Evolutionary conservation across 202 grass and related monocot genomes (phyloP).

Genomic region (Brachypodium distachyon): DNA sequence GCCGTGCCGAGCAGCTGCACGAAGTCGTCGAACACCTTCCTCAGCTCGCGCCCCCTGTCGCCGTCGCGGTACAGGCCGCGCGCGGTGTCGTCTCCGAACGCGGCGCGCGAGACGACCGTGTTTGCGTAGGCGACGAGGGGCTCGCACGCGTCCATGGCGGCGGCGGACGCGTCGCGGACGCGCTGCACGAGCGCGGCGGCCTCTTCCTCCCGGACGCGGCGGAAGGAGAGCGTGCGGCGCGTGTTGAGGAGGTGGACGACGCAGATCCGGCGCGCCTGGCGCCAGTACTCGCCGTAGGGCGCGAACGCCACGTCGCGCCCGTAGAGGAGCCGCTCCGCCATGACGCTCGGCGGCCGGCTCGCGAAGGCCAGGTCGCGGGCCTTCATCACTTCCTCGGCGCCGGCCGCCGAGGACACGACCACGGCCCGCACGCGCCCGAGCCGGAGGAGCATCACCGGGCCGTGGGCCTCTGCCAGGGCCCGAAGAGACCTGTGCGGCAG

Average conservation of each 20-base stretch:
- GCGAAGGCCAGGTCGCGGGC: conserved; percentile 10
- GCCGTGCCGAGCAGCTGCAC: not conserved
- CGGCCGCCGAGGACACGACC: not conserved
- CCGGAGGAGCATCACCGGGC: conserved; percentile 5
- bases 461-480: conserved; percentile 11
- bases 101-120: not conserved
- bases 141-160: no score
- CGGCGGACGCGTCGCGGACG: no score
- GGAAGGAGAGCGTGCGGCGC: not conserved
- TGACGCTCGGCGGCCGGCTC: not conserved
- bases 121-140: conserved; percentile 17
- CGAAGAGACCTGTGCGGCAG: conserved; percentile 3
- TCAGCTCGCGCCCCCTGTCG: not conserved
- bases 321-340: not conserved
- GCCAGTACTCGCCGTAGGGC: conserved; percentile 27
- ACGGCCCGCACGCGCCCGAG: conserved; percentile 24
- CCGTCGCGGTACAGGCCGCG: not conserved
- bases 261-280: conserved; percentile 5
- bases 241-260: conserved; percentile 22
- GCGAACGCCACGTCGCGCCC: conserved; percentile 22
- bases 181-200: not conserved
- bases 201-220: conserved; percentile 19
- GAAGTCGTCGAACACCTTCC: not conserved
- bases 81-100: not conserved
- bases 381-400: conserved; percentile 1